Evolutionary conservation across 2,329 filamentous ascomycete genomes (phyloP), one percentile per base, ranked within the genome.

Genomic region (Penicillium glabrum): DNA sequence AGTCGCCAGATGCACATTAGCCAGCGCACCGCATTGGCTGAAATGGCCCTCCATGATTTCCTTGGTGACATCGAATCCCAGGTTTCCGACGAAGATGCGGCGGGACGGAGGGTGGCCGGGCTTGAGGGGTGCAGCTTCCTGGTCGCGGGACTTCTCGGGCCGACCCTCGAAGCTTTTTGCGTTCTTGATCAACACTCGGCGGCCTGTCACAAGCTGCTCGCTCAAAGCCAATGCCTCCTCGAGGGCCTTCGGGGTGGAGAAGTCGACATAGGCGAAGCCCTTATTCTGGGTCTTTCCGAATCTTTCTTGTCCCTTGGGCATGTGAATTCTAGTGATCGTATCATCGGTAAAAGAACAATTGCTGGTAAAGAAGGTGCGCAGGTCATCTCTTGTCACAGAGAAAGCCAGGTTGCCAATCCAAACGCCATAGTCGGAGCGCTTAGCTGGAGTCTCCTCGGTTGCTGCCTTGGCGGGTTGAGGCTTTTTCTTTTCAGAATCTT

Each of bases 381-480:
- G 79, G 60, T 91, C 87, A 13, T 85, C 79, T 57, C 89, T 86
- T 45, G 89, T 95, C 41, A 89, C 81, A 46, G 84, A 86, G 80
- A 93, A 99, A n/a, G 89, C 86, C 61, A 99, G 78, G 75, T 99
- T 99, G 67, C 96, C 95, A 66, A 99, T 90, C 95, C 95, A 99
- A 63, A 99, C 86, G 60, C 92, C 91, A 74, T 91, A 87, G 19
- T 90, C 86, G 10, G 91, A 95, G 58, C 91, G 88, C 53, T 77
- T 73, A 13, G 69, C 67, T 45, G 74, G 48, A n/a, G 63, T 31
- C 19, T 61, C 60, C 11, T 64, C 76, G 67, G 63, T 72, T 65
- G 65, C 77, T 69, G 70, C 72, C 51, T 78, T 74, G 27, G 41
- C 45, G 10, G 53, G 46, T 46, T 58, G 45, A 45, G 56, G 14